Base-by-base conservation (phyloP, 345 rosid genomes). In the Salix koriyanagi region DNA sequence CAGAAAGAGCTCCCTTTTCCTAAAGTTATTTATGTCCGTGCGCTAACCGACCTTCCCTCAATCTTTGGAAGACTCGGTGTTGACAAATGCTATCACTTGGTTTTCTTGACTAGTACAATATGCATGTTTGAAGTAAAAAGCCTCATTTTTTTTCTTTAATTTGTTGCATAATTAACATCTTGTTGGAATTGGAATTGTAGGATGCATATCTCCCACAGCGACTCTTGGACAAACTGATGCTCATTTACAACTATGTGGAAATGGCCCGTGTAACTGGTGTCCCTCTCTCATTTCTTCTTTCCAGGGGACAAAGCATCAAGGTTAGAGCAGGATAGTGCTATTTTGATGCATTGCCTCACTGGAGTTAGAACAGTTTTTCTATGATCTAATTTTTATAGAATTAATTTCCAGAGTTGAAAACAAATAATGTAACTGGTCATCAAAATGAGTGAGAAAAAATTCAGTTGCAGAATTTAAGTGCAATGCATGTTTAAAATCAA, bases 181-280 rank as follows among this genome's bases (percentile, higher is more conserved):
- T 77, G 21, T 68, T 56, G 82, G 0, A 36, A 36, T 80, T 69
- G 69, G 71, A 73, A 79, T 80, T 84, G 82, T 87, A 96, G 99
- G 99, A 96, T 89, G 99, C 99, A 69, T 96, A 96, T 86, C 97
- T 96, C 65, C 99, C 99, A 37, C 99, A 96, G 75, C 86, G 99
- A 80, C 95, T 96, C 81, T 75, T 96, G 86, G 99, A 96, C 81
- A 93, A 96, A 81, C 84, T 96, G 81, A 96, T 93, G 99, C 91
- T 70, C 79, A 83, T 96, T 81, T 96, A 93, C 82, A 96, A 93
- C 74, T 93, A 96, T 87, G 94, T 96, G 52, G 99, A 96, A 87
- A 96, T 96, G 99, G 99, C 99, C 77, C 97, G 98, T 86, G 99
- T 93, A 77, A 93, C 98, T 46, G 99, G 99, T n/a, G 99, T 96